Evolutionary conservation across 768 basidiomycete genomes (phyloP), one percentile per base, ranked within the genome.

Genomic region (Mycena galericulata): DNA sequence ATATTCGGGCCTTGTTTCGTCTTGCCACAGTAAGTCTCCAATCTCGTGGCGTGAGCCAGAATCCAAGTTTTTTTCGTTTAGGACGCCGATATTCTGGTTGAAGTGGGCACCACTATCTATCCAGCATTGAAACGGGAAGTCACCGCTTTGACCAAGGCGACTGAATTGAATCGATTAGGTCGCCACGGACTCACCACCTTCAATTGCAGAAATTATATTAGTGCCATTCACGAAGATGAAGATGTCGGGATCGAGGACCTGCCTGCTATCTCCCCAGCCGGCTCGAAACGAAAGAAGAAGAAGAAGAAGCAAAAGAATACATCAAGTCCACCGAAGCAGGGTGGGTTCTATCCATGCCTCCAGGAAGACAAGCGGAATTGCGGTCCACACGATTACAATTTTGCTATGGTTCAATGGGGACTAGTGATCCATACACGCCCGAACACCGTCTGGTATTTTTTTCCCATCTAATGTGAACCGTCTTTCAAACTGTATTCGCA

Each of bases 371-470:
- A 62, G 22, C 7, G 7, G 4, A n/a, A 27, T 8, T 62, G 61
- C 22, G 50, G 61, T 3, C 18, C 10, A 11, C 24, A 62, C n/a
- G 50, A 41, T 20, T 62, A 29, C n/a, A 62, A 62, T 22, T 62
- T 62, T 62, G 61, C 36, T 1, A 40, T 40, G 11, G 49, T 53
- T 2, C 36, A 27, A 14, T 62, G 49, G 49, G 61, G 61, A 4
- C 22, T 53, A 2, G 27, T 62, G 12, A 17, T 62, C 5, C 61
- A 47, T 1, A 62, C 50, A 5, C 24, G 24, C 15, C 20, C 49
- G 0, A 62, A 62, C 34, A 53, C 61, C 0, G 61, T 41, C 5
- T 62, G 61, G 61, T 62, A 30, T 17, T 46, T 36, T 3, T 20
- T 27, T 18, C 36, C n/a, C n/a, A n/a, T n/a, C n/a, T n/a, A n/a